Base-by-base conservation (phyloP, 2,329 filamentous ascomycete species). In the Fusarium staphyleae region DNA sequence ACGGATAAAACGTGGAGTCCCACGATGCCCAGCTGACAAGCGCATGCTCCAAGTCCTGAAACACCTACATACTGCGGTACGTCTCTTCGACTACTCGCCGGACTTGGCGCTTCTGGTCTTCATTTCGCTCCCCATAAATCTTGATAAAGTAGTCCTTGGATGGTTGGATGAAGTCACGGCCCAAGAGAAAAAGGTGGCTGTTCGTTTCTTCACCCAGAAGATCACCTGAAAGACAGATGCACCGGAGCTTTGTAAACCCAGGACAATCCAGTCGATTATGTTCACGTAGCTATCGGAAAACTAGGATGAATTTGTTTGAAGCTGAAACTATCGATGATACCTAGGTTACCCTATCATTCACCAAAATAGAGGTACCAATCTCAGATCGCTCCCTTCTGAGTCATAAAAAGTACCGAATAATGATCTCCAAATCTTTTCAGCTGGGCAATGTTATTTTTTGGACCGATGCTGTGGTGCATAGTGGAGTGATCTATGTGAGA, bases 101-200 rank as follows among this genome's bases (percentile, higher is more conserved):
- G 6, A 49, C 16, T 10, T 49, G 37, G 6, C 22, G 16, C n/a
- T 36, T 29, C 30, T 44, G 47, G 1, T 32, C n/a, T 3, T 49
- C 47, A 14, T 16, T 36, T 19, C 47, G 28, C 10, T 49, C 40
- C 5, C 44, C 30, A 13, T 49, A 44, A 29, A 24, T 34, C 30
- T 44, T 49, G 24, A 49, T 15, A 19, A 49, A 49, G 47, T 44
- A 49, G 15, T 42, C 47, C 16, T 49, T 49, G 22, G 14, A 26
- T 13, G 19, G 14, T 15, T 49, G 36, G 2, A 44, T 34, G 15
- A 43, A 26, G 5, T 36, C 39, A 3, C 12, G 10, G 11, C 13
- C 37, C 2, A 49, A 15, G 13, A 46, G 43, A 2, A 46, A 29
- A 22, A 46, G 43, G n/a, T 30, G 33, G 3, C 43, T 33, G 1